Evolutionary conservation across 306 rosid species (phyloP).

Genomic region (Cucurbita maxima): DNA sequence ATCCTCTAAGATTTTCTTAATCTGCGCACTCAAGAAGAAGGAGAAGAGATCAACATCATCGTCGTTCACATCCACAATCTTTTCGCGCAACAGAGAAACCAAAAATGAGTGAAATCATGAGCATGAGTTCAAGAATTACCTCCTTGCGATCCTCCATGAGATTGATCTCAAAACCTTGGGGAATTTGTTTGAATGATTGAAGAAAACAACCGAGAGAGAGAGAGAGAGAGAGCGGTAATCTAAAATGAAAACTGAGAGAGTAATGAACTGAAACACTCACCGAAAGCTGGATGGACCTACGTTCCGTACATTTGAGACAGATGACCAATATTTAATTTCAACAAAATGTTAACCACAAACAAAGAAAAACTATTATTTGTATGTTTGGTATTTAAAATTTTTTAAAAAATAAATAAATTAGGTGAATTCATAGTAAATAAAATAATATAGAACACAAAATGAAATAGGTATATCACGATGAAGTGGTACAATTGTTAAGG

Average conservation of each 20-base stretch:
- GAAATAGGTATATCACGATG: too few species aligned
- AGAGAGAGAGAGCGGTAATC: not conserved
- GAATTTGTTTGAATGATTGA: not conserved
- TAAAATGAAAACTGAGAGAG: not conserved
- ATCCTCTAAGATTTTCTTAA: not conserved
- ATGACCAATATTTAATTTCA: not conserved
- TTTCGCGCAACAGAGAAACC: not conserved
- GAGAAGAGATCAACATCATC: not conserved
- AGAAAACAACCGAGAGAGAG: not conserved
- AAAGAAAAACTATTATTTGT: not conserved
- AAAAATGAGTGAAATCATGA: not conserved
- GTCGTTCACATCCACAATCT: not conserved
- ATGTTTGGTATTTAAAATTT: too few species aligned
- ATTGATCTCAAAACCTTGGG: conserved; percentile 18
- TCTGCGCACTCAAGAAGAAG: not conserved
- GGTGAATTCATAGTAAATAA: too few species aligned
- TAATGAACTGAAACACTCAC: not conserved
- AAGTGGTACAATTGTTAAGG: too few species aligned
- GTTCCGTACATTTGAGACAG: not conserved
- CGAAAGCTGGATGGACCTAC: not conserved
- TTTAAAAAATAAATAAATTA: too few species aligned
- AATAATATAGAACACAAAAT: too few species aligned
- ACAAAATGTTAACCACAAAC: not conserved
- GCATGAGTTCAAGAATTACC: conserved; percentile 24
- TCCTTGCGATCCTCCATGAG: conserved; percentile 82